phyloP scores from a whole-genome alignment of 768 basidiomycete species.

The Rhodotorula kratochvilovae region DNA sequence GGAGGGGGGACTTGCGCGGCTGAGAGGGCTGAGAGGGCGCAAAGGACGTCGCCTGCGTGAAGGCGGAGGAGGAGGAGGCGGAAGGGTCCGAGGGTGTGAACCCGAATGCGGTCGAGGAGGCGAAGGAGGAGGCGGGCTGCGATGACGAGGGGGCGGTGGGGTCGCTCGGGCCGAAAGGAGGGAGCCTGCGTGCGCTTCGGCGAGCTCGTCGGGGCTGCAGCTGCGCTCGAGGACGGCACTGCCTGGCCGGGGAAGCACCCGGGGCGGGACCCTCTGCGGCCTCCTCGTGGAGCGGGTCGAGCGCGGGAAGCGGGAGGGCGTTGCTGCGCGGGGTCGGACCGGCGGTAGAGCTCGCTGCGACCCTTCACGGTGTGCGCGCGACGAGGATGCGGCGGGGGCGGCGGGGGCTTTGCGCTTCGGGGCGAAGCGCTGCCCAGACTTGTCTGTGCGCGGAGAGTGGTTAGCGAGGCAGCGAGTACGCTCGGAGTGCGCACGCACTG shows the following conservation, averaged over 20 bases:
- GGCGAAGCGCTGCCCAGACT: constrained; percentile 18
- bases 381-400: neutral
- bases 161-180: neutral
- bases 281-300: constrained; percentile 4
- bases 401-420: constrained; percentile 20
- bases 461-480: no score
- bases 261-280: neutral
- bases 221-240: no score
- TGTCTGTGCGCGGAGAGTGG: constrained; percentile 13
- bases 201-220: neutral
- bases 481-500: neutral
- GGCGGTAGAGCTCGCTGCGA: neutral
- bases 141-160: neutral
- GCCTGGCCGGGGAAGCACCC: neutral
- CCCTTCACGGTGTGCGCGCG: neutral
- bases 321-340: neutral
- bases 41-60: constrained; percentile 9
- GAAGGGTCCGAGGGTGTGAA: constrained; percentile 20
- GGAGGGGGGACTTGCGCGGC: neutral
- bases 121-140: neutral
- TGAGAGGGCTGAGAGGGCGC: constrained; percentile 3
- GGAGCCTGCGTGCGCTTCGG: neutral
- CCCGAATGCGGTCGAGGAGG: neutral
- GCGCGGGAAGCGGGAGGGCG: neutral
- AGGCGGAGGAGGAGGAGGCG: neutral